These are phyloP conservation scores for Murraya koenigii DNA, from an alignment of 345 rosid species.

Conservation along the genomic window DNA sequence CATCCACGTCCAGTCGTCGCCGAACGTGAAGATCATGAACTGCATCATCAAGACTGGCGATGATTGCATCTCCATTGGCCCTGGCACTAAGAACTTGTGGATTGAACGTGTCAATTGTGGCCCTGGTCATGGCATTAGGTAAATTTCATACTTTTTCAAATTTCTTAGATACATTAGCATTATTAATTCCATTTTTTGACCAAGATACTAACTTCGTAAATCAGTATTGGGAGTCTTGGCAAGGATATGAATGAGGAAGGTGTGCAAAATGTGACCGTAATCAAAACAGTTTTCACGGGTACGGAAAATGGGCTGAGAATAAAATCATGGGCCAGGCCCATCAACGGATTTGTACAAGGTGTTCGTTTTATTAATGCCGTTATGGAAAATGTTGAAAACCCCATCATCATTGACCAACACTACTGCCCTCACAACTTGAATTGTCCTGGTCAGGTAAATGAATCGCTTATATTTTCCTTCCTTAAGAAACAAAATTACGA, in stretches of 20 bases:
- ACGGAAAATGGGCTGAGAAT: constrained; percentile 59
- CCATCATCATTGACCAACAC: constrained; percentile 27
- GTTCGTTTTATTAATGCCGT: constrained; percentile 33
- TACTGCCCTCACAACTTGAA: neutral
- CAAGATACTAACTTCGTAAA: neutral
- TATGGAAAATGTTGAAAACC: constrained; percentile 44
- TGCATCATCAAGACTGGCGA: constrained; percentile 26
- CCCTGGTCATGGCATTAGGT: constrained; percentile 27
- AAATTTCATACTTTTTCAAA: neutral
- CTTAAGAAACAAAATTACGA: neutral
- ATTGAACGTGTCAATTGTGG: constrained; percentile 26
- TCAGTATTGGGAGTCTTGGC: constrained; percentile 16
- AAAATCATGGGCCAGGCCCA: constrained; percentile 65
- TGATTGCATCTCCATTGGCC: constrained; percentile 31
- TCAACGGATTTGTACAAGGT: constrained; percentile 46
- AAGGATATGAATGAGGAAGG: constrained; percentile 46
- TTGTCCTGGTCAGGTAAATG: neutral
- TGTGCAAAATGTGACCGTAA: constrained; percentile 48
- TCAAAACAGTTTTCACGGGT: constrained; percentile 29
- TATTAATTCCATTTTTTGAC: neutral
- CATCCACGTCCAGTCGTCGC: constrained; percentile 26
- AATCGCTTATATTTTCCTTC: neutral
- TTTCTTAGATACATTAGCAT: neutral
- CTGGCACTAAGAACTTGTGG: constrained; percentile 25
- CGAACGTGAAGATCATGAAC: constrained; percentile 4